Percentiles rank a stretch among this genome's conserved stretches.
Evolutionary conservation across 352 stramenopile genomes (phyloP).

Genomic region (Phytophthora europaea): DNA sequence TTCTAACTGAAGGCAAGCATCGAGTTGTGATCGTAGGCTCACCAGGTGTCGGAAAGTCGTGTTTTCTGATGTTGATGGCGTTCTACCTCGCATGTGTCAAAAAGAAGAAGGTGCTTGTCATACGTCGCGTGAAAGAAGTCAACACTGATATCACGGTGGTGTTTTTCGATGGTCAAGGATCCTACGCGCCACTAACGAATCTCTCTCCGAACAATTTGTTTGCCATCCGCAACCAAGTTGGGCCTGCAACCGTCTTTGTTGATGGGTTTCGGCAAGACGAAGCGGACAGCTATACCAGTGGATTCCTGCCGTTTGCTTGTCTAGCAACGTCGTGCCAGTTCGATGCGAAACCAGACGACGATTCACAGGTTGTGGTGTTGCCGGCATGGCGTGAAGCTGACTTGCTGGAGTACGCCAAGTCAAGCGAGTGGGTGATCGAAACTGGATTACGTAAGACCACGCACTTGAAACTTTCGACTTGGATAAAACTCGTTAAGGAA

Average conservation of each 20-base stretch:
- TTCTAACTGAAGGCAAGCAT: neutral
- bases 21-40: constrained; percentile 31
- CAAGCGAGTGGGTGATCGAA: constrained; percentile 28
- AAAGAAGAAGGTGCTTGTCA: constrained; percentile 27
- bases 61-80: constrained; percentile 33
- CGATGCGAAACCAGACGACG: constrained; percentile 31
- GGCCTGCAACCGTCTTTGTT: constrained; percentile 9
- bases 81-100: constrained; percentile 34
- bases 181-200: neutral
- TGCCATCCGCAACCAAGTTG: constrained; percentile 2
- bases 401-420: constrained; percentile 31
- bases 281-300: neutral
- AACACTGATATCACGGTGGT: constrained; percentile 4
- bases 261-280: constrained; percentile 10
- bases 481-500: constrained; percentile 24
- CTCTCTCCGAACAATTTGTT: neutral
- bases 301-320: constrained; percentile 11
- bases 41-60: constrained; percentile 32
- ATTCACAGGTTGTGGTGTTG: constrained; percentile 33
- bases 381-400: constrained; percentile 26
- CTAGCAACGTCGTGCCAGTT: constrained; percentile 36
- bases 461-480: constrained; percentile 3
- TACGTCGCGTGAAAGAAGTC: constrained; percentile 12
- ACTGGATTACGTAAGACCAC: constrained; percentile 24
- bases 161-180: constrained; percentile 10